Conservation (phyloP, 2,329 filamentous ascomycete genomes). For the Colletotrichum higginsianum region DNA sequence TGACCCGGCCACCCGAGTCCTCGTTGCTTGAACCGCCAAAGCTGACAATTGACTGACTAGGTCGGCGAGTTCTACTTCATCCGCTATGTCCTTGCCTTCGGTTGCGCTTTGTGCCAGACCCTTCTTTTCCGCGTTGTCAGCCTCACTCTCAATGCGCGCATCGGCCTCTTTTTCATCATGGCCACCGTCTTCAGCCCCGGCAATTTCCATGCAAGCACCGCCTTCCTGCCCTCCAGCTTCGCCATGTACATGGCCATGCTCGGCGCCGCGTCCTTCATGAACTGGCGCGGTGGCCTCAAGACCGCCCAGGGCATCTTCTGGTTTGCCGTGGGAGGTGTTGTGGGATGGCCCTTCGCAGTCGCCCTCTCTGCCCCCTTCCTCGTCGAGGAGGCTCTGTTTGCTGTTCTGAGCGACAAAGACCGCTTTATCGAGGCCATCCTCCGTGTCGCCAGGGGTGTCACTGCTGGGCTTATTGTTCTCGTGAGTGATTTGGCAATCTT, state of each 20-base stretch:
- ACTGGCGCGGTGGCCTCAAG: conserved; percentile 85
- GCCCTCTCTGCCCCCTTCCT: conserved; percentile 87
- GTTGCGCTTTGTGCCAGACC: conserved; percentile 87
- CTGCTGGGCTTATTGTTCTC: conserved; percentile 77
- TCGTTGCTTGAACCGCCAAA: background rate
- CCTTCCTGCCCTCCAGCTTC: conserved; percentile 94
- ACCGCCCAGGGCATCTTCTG: conserved; percentile 89
- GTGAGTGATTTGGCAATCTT: conserved; percentile 63
- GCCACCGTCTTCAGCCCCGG: conserved; percentile 85
- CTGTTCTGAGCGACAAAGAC: conserved; percentile 68
- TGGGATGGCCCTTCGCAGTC: conserved; percentile 96
- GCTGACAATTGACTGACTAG: conserved; percentile 49
- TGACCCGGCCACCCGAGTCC: too few relatives aligned
- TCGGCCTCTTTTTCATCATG: conserved; percentile 88
- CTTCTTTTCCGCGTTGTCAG: conserved; percentile 85
- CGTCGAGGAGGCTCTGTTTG: conserved; percentile 79
- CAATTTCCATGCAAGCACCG: conserved; percentile 91
- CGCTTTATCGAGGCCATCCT: conserved; percentile 72
- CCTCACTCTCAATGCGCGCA: conserved; percentile 82
- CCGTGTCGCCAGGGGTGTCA: conserved; percentile 76
- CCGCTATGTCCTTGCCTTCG: conserved; percentile 79
- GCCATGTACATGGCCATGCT: conserved; percentile 95
- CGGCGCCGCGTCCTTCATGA: conserved; percentile 90
- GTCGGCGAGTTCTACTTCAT: conserved; percentile 89
- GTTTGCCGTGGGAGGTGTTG: conserved; percentile 86